These are phyloP conservation scores for Prunus campanulata DNA, from an alignment of 306 rosid species.

Conservation along the genomic window DNA sequence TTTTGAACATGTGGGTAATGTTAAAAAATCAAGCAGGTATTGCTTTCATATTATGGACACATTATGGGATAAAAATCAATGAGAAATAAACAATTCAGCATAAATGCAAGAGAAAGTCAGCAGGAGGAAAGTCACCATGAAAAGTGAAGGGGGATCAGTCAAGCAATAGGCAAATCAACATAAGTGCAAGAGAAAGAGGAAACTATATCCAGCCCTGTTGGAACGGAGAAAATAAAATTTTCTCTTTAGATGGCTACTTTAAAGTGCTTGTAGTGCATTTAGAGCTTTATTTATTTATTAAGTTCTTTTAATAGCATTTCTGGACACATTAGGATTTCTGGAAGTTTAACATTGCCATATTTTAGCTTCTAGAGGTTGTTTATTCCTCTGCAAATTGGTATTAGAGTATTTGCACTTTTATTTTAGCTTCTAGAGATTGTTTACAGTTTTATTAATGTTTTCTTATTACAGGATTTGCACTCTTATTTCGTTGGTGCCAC, in stretches of 20 bases:
- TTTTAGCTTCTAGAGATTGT: not conserved
- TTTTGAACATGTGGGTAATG: too few relatives aligned
- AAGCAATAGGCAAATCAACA: not conserved
- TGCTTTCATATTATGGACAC: not conserved
- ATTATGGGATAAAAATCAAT: not conserved
- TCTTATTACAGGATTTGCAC: not conserved
- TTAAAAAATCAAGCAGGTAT: not conserved
- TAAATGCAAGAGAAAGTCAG: not conserved
- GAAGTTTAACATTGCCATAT: not conserved
- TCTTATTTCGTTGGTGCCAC: not conserved
- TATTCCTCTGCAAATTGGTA: too few relatives aligned
- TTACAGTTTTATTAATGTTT: not conserved
- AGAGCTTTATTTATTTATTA: not conserved
- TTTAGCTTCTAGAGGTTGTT: not conserved
- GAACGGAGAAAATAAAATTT: too few relatives aligned
- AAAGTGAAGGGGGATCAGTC: not conserved
- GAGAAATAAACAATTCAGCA: too few relatives aligned
- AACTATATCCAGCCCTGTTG: too few relatives aligned
- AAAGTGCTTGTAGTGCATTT: not conserved
- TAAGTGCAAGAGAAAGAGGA: too few relatives aligned
- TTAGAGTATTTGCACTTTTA: too few relatives aligned
- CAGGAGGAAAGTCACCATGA: not conserved
- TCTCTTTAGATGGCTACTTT: not conserved
- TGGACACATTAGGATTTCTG: not conserved
- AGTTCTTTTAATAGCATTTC: not conserved